Percentiles rank a stretch among this genome's conserved stretches.
Evolutionary conservation across 2,329 filamentous ascomycete species (phyloP).

Genomic region (Colletotrichum camelliae): DNA sequence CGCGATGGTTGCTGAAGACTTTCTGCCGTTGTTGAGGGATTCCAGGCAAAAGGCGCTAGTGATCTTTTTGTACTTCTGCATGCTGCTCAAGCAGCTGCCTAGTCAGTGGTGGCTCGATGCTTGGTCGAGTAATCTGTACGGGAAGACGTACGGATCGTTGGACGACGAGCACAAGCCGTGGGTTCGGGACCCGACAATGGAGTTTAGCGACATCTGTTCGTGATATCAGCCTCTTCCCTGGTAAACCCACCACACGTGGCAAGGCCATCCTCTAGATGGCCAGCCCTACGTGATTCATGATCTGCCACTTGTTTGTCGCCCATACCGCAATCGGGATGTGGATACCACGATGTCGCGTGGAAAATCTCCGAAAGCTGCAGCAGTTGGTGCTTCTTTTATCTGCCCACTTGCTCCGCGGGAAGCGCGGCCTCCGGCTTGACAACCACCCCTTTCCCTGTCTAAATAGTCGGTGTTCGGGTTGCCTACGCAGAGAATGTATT

Average conservation of each 20-base stretch:
- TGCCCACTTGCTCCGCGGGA: background rate
- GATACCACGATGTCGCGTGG: background rate
- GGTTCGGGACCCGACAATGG: constrained; percentile 27
- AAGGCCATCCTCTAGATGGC: background rate
- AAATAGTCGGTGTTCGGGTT: background rate
- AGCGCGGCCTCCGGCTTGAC: background rate
- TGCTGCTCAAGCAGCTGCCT: constrained; percentile 33
- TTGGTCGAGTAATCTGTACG: constrained; percentile 36
- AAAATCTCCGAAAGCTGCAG: background rate
- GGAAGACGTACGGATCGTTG: constrained; percentile 33
- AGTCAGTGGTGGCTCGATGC: constrained; percentile 42
- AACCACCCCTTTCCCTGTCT: background rate
- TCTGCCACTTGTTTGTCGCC: background rate
- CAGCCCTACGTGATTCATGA: background rate
- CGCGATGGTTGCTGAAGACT: constrained; percentile 37
- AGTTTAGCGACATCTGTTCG: background rate
- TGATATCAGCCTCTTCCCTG: background rate
- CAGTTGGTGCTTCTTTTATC: background rate
- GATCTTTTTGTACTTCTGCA: constrained; percentile 40
- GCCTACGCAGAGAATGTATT: background rate
- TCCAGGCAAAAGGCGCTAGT: constrained; percentile 32
- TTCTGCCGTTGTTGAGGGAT: constrained; percentile 36
- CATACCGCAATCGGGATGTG: background rate
- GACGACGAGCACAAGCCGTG: constrained; percentile 41
- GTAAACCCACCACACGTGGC: background rate